phyloP scores from a whole-genome alignment of 352 stramenopile species.

The Globisporangium paroecandrum region DNA sequence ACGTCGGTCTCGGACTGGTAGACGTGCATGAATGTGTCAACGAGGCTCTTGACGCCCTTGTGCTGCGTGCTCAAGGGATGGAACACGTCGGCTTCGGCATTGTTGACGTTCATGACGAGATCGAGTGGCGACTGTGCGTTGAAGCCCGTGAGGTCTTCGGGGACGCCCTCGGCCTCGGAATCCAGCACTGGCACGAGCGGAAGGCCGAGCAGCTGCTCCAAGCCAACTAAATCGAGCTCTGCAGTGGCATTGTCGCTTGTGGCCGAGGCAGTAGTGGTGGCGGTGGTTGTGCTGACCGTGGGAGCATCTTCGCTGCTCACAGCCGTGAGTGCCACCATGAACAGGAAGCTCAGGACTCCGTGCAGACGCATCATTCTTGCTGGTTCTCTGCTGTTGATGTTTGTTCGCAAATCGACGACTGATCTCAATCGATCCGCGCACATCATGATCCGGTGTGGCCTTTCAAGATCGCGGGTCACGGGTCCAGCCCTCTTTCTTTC shows the following conservation, averaged over 20 bases:
- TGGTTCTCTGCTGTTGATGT: background rate
- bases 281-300: background rate
- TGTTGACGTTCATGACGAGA: background rate
- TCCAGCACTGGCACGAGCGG: constrained; percentile 3
- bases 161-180: background rate
- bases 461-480: constrained; percentile 14
- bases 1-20: constrained; percentile 47
- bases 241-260: background rate
- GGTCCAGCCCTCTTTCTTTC: background rate
- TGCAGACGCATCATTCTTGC: constrained; percentile 1
- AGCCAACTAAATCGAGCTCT: background rate
- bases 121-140: background rate
- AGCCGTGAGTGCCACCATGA: constrained; percentile 1
- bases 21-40: constrained; percentile 45
- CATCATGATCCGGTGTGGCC: background rate
- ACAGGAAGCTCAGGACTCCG: constrained; percentile 1
- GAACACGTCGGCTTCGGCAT: constrained; percentile 19
- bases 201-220: constrained; percentile 4
- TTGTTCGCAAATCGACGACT: constrained; percentile 8
- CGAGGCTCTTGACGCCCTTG: constrained; percentile 30
- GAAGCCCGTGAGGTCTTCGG: constrained; percentile 4
- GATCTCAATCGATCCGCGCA: background rate
- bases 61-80: constrained; percentile 18
- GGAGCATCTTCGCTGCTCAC: constrained; percentile 4
- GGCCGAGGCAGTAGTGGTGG: background rate